These are phyloP conservation scores for Aspergillus neotritici DNA, from an alignment of 2,329 filamentous ascomycete genomes.

Conservation along the genomic window DNA sequence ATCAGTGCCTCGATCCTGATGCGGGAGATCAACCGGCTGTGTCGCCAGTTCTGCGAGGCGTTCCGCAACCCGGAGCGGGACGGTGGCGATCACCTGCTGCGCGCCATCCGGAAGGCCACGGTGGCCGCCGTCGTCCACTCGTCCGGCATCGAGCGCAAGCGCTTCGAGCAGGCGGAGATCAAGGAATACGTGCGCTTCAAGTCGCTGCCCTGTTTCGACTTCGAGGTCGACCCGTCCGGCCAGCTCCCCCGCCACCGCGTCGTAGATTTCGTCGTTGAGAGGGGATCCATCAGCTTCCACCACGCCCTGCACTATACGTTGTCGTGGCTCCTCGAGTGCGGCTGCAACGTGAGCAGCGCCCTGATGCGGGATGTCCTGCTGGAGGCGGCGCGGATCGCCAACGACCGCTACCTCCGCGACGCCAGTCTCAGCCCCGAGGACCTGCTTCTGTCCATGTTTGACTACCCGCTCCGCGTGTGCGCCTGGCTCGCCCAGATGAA, in stretches of 20 bases:
- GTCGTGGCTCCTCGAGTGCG: conserved; percentile 92
- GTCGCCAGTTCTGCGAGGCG: conserved; percentile 79
- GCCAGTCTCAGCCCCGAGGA: conserved; percentile 60
- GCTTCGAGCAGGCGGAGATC: conserved; percentile 82
- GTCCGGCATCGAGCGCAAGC: conserved; percentile 75
- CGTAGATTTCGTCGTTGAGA: conserved; percentile 82
- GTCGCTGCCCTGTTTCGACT: conserved; percentile 69
- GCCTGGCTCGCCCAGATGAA: conserved; percentile 98
- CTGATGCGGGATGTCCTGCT: conserved; percentile 63
- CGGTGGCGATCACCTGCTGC: conserved; percentile 61
- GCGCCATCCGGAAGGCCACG: conserved; percentile 62
- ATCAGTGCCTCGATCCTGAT: conserved; percentile 93
- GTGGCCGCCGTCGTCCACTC: conserved; percentile 85
- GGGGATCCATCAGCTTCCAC: conserved; percentile 91
- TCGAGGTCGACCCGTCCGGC: conserved; percentile 51
- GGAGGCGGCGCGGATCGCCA: conserved; percentile 58
- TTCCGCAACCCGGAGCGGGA: conserved; percentile 67
- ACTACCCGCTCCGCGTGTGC: conserved; percentile 87
- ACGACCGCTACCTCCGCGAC: conserved; percentile 54
- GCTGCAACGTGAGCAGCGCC: conserved; percentile 64
- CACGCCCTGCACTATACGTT: conserved; percentile 93
- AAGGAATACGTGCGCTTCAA: conserved; percentile 84
- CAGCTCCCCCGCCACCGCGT: conserved; percentile 57
- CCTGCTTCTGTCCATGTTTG: conserved; percentile 79
- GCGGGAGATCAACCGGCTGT: conserved; percentile 87